These are phyloP conservation scores for Neonectria neomacrospora DNA, from an alignment of 2,329 filamentous ascomycete genomes.

Conservation along the genomic window DNA sequence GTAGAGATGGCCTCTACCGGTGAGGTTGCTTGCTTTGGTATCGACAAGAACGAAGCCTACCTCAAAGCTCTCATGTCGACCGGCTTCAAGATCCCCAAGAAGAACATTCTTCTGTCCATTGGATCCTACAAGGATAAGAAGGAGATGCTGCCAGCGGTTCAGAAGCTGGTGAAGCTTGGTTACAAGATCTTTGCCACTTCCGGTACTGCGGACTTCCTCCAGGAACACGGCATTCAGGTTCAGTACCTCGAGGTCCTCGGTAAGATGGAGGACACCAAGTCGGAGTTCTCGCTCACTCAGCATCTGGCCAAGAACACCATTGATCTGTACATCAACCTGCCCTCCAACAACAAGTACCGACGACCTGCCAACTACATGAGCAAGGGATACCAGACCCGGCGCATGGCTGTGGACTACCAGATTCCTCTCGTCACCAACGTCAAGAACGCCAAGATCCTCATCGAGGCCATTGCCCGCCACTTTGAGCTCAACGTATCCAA, in stretches of 20 bases:
- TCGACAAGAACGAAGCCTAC: slow-evolving; percentile 97
- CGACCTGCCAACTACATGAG: slow-evolving; percentile 98
- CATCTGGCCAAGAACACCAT: slow-evolving; percentile 98
- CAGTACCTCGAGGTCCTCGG: slow-evolving; percentile 92
- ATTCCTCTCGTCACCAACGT: slow-evolving; percentile 98
- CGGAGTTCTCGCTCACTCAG: slow-evolving; percentile 96
- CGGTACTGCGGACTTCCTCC: slow-evolving; percentile 95
- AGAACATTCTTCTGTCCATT: slow-evolving; percentile 94
- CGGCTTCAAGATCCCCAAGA: slow-evolving; percentile 95
- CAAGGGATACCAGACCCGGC: slow-evolving; percentile 93
- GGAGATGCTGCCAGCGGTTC: slow-evolving; percentile 93
- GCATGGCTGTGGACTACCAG: slow-evolving; percentile 98
- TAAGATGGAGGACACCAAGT: slow-evolving; percentile 85
- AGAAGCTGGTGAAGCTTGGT: slow-evolving; percentile 88
- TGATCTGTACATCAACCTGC: slow-evolving; percentile 98
- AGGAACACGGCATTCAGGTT: slow-evolving; percentile 90
- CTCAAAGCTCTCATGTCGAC: slow-evolving; percentile 96
- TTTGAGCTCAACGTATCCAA: slow-evolving; percentile 85
- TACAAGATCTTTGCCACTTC: slow-evolving; percentile 97
- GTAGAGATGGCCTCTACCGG: slow-evolving; percentile 99
- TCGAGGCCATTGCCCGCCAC: slow-evolving; percentile 92
- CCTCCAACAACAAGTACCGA: slow-evolving; percentile 97
- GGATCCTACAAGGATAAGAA: slow-evolving; percentile 98
- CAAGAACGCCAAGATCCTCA: slow-evolving; percentile 97
- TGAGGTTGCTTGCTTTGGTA: slow-evolving; percentile 96